Evolutionary conservation across 805 yeast species (phyloP), one percentile per base, ranked within the genome.

Genomic region (Ogataea henricii): DNA sequence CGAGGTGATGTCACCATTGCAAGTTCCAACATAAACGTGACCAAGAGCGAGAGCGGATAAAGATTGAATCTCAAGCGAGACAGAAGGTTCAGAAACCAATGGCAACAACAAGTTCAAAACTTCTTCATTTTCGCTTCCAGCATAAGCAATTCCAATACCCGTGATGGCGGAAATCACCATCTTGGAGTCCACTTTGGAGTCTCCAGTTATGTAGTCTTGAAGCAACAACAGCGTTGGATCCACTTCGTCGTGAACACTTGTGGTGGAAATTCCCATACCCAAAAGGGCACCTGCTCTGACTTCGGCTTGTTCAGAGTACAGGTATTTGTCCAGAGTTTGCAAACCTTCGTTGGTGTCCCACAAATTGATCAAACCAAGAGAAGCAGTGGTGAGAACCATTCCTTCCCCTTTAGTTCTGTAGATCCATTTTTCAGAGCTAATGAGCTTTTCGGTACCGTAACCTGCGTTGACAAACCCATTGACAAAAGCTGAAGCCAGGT

Each of bases 271-370:
- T 67, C 98, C 99, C 68, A 89, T 89, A 67, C 98, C 99, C 56
- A 94, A 77, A 49, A 94, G 75, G 4, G 99, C 96, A 69, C 99
- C 99, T 6, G 98, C 97, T 70, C 89, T 89, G 56, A 91, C 81
- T 62, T 89, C 92, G 49, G 82, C 85, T 59, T 90, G 96, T 14
- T 83, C 78, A 3, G 96, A 85, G 62, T 91, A 91, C 48, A 92
- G 73, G 66, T 86, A 91, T 67, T 87, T 88, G 69, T 94, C 98
- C 59, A 94, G 76, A 48, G 81, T 81, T 69, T 92, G 97, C 55
- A 94, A 78, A 54, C 97, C 98, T 57, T 87, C 92, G 59, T 83
- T 81, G 47, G 80, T 77, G 68, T 92, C 87, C 99, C 99, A 94
- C 63, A 89, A 89, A 64, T 84, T 83, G 53, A 94, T 78, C 5